Evolutionary conservation across 345 rosid species (phyloP).

Genomic region (Sisymbrium irio): DNA sequence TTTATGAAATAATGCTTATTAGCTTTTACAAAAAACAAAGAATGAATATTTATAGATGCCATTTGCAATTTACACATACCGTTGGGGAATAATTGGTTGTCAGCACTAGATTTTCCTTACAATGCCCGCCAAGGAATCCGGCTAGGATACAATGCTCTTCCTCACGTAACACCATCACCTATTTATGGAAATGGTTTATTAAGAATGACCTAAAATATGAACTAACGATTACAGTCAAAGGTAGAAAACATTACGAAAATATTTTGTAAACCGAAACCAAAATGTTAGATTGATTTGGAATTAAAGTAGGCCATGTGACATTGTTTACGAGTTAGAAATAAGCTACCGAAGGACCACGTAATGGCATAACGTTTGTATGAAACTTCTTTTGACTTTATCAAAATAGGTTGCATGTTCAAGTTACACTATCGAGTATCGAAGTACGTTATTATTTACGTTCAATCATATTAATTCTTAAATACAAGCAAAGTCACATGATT

Average conservation of each 20-base stretch:
- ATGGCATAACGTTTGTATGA: neutral
- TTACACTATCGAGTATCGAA: neutral
- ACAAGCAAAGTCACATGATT: neutral
- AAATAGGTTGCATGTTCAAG: neutral
- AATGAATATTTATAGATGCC: neutral
- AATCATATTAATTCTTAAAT: neutral
- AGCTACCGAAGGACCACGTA: neutral
- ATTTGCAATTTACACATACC: slow-evolving; percentile 36
- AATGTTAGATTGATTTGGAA: neutral
- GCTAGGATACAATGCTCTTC: slow-evolving; percentile 47
- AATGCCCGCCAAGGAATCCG: slow-evolving; percentile 27
- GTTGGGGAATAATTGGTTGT: slow-evolving; percentile 31
- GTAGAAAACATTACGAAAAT: neutral
- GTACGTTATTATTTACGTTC: neutral
- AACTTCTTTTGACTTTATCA: neutral
- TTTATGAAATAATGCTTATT: neutral
- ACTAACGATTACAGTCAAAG: neutral
- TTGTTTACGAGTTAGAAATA: slow-evolving; percentile 6
- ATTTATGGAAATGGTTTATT: neutral
- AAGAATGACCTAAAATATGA: neutral
- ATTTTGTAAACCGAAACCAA: slow-evolving; percentile 1
- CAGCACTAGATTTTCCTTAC: slow-evolving; percentile 35
- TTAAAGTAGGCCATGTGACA: slow-evolving; percentile 1
- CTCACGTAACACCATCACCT: slow-evolving; percentile 43
- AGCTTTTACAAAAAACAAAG: too few species aligned